Conservation (phyloP, 2,329 filamentous ascomycete genomes). For the Nannizzia gypsea region DNA sequence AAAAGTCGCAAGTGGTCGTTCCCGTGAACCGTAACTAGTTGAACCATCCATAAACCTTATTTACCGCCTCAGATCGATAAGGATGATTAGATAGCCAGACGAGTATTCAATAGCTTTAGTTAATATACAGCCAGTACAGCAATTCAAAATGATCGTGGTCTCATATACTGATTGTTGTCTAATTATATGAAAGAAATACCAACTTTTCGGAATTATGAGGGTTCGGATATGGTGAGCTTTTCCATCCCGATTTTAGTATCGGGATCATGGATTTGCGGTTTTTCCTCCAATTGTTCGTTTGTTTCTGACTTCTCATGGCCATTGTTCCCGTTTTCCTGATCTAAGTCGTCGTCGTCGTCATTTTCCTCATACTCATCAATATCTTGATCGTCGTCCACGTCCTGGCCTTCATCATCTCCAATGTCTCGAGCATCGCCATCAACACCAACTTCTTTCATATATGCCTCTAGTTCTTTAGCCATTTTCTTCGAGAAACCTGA, state of each 20-base stretch:
- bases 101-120: background rate
- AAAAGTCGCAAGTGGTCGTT: background rate
- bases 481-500: slow-evolving; percentile 96
- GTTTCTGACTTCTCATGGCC: background rate
- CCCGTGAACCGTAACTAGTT: background rate
- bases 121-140: too few relatives aligned
- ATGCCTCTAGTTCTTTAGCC: slow-evolving; percentile 82
- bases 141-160: background rate
- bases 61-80: background rate
- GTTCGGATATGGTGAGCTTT: slow-evolving; percentile 1
- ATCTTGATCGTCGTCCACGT: slow-evolving; percentile 29
- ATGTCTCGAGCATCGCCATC: slow-evolving; percentile 40
- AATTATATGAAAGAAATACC: background rate
- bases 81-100: background rate
- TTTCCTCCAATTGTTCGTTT: background rate
- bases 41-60: background rate
- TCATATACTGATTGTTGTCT: background rate
- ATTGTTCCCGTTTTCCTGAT: background rate
- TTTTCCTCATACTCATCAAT: slow-evolving; percentile 12
- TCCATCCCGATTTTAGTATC: slow-evolving; percentile 3
- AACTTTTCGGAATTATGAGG: background rate
- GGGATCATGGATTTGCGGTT: background rate
- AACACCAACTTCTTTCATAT: slow-evolving; percentile 62
- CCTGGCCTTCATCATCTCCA: slow-evolving; percentile 30
- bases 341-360: slow-evolving; percentile 2